Evolutionary conservation across 2,329 filamentous ascomycete genomes (phyloP), one percentile per base, ranked within the genome.

Genomic region (Microcyclospora tardicrescens): DNA sequence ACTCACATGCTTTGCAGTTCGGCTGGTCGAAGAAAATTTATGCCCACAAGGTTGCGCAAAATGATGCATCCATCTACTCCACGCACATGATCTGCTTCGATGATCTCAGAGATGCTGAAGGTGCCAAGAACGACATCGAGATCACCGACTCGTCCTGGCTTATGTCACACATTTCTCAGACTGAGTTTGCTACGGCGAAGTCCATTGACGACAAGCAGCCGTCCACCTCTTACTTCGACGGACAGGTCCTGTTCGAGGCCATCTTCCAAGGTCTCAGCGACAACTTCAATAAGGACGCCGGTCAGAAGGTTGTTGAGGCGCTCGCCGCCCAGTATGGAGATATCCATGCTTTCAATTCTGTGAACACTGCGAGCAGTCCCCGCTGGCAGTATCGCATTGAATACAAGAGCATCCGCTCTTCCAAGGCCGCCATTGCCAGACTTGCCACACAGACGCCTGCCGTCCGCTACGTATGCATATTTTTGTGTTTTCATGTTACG

Each of bases 71-170:
- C 4, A 8, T 24, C 11, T 24, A 14, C 11, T 16, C 44, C 33
- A 43, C 31, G 4, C 16, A 51, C 14, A 47, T 39, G 40, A 34
- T 63, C 33, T 53, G 52, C 37, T 65, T 64, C 45, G 61, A 67
- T 38, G 53, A 59, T 38, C 43, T 65, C n/a, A 43, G 47, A 14
- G 53, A 61, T 15, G 55, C 62, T n/a, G 43, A 28, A 3, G 12
- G 28, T 8, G 44, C 50, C 6, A 30, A 43, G 16, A 24, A 42
- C 11, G 28, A 45, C 6, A 37, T 52, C 13, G 32, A 42, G 16
- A 40, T 40, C 14, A 36, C 38, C 33, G 37, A 47, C 6, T 13
- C 34, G 4, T 37, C 38, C 2, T 47, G 37, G 42, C 13, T 14
- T 2, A 31, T 43, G 16, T 12, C n/a, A 2, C 44, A 43, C 41